phyloP scores from a whole-genome alignment of 2,329 filamentous ascomycete genomes.

The Waltergamsia citrina region DNA sequence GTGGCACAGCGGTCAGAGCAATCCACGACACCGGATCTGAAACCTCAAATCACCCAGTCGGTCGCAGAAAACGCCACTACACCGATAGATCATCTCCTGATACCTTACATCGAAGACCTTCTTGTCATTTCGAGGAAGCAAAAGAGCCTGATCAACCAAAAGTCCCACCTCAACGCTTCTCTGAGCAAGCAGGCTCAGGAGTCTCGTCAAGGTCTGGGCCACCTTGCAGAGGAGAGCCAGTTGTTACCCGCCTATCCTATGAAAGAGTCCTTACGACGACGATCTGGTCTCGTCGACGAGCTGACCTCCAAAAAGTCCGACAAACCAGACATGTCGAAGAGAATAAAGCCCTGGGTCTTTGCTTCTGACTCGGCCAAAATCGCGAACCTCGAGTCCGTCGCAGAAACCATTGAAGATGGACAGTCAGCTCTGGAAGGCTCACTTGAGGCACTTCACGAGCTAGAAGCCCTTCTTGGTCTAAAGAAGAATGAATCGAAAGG shows the following conservation, averaged over 20 bases:
- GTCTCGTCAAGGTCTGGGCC: slow-evolving; percentile 37
- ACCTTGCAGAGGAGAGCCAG: slow-evolving; percentile 52
- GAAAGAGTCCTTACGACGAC: slow-evolving; percentile 20
- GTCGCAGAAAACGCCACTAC: slow-evolving; percentile 4
- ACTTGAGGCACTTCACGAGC: slow-evolving; percentile 36
- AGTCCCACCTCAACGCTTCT: slow-evolving; percentile 42
- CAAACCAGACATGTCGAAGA: slow-evolving; percentile 27
- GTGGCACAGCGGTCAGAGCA: slow-evolving; percentile 20
- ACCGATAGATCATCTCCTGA: slow-evolving; percentile 32
- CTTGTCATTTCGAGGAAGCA: slow-evolving; percentile 44
- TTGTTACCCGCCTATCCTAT: slow-evolving; percentile 43
- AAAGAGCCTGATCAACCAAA: slow-evolving; percentile 47
- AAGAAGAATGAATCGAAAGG: slow-evolving; percentile 10
- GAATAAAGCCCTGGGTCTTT: slow-evolving; percentile 47
- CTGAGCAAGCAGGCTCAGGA: slow-evolving; percentile 43
- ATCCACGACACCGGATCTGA: slow-evolving; percentile 7
- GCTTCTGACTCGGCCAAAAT: slow-evolving; percentile 53
- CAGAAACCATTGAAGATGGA: slow-evolving; percentile 50
- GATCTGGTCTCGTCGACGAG: slow-evolving; percentile 34
- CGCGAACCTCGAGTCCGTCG: slow-evolving; percentile 45
- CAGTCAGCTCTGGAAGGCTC: slow-evolving; percentile 45
- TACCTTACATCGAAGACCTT: slow-evolving; percentile 46
- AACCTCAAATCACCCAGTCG: slow-evolving; percentile 2
- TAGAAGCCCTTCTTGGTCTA: slow-evolving; percentile 37
- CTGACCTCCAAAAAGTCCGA: slow-evolving; percentile 24